Evolutionary conservation across 306 rosid genomes (phyloP).

Genomic region (Morella rubra): DNA sequence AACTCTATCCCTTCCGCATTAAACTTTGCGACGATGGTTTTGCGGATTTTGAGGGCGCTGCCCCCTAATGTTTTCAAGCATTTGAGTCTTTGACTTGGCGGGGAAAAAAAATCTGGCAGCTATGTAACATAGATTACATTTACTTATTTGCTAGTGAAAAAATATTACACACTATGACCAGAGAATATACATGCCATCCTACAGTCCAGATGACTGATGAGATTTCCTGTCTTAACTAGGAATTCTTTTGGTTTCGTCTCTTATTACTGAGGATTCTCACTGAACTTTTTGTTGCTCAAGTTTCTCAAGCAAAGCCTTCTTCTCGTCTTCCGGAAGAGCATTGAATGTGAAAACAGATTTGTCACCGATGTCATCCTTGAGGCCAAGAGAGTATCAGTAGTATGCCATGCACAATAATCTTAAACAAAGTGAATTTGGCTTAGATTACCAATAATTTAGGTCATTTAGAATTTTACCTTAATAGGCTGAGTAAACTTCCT

Average conservation of each 20-base stretch:
- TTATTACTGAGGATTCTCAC: constrained; percentile 22
- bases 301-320: constrained; percentile 59
- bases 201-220: background rate
- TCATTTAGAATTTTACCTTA: constrained; percentile 50
- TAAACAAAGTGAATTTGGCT: background rate
- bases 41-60: too few relatives aligned
- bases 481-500: constrained; percentile 90
- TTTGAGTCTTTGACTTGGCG: too few relatives aligned
- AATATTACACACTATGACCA: background rate
- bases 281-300: constrained; percentile 51
- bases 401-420: background rate
- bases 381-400: constrained; percentile 24
- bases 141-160: background rate
- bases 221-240: background rate
- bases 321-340: constrained; percentile 63
- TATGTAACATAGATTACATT: background rate
- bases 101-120: background rate
- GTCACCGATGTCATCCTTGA: constrained; percentile 91
- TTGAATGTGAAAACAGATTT: constrained; percentile 85
- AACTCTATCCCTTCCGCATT: too few relatives aligned
- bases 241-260: background rate
- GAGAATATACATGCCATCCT: background rate
- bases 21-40: too few relatives aligned
- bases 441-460: constrained; percentile 3
- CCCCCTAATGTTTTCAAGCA: too few relatives aligned